Evolutionary conservation across 306 rosid species (phyloP), one percentile per base, ranked within the genome.

Genomic region (Vigna reflexopilosa): DNA sequence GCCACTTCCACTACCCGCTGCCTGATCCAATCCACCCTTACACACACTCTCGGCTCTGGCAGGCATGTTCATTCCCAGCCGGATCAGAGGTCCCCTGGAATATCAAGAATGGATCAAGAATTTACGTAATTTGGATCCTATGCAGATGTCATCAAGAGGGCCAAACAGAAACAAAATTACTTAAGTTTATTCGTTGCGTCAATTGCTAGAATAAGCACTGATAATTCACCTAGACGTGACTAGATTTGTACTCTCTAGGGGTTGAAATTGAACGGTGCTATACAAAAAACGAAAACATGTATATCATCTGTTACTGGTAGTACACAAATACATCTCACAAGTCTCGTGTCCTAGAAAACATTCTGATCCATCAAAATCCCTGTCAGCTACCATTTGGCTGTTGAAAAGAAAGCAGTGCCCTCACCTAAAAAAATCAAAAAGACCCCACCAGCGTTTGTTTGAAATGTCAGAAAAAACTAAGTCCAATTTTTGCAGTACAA

Each of bases 51-150:
- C 85, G 11, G 87, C 91, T 83, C 89, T 88, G 45, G 86, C 89
- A 48, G 91, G 91, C 72, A 80, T 85, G 87, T 85, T 88, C 84
- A 83, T 84, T 70, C 91, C 91, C 16, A 88, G 32, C 65, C 87
- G 65, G 68, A 85, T 88, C 36, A 85, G 64, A 42, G 91, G 91
- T 69, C 82, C 89, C 81, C 87, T 88, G 79, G 42, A 87, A 72
- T 54, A 82, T 73, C 59, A 56, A 78, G 19, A 85, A 70, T 26
- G 28, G 28, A 82, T 73, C 59, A 56, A 78, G 19, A 85, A 70
- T 67, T 72, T 42, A 77, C 62, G 67, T 72, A 40, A 57, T 57
- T 72, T 52, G 38, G 61, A 75, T 62, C 9, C 45, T 59, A n/a
- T 75, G 28, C 58, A 67, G 40, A 49, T 59, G 48, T 12, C 26